These are phyloP conservation scores for Lactarius sp. DNA, from an alignment of 768 basidiomycete genomes.

Conservation along the genomic window DNA sequence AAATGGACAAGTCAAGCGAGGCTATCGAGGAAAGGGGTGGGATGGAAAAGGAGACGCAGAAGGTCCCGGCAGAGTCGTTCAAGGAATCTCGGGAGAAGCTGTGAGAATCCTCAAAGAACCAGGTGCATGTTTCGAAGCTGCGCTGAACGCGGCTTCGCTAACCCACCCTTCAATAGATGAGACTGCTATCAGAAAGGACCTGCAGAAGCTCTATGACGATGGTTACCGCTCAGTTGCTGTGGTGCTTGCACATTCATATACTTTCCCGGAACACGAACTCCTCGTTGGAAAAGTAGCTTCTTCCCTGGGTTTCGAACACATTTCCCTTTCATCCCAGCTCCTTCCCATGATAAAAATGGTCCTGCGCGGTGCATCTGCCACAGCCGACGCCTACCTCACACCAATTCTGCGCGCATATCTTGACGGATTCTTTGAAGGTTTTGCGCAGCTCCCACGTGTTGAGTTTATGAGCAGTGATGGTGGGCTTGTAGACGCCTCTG, in stretches of 20 bases:
- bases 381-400: constrained; percentile 93
- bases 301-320: constrained; percentile 80
- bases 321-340: constrained; percentile 84
- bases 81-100: constrained; percentile 84
- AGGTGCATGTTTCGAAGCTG: constrained; percentile 37
- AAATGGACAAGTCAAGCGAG: constrained; percentile 56
- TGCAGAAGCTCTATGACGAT: constrained; percentile 66
- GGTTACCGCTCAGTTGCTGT: constrained; percentile 89
- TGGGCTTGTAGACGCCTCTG: constrained; percentile 68
- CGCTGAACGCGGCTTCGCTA: constrained; percentile 7
- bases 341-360: constrained; percentile 96
- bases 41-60: constrained; percentile 66
- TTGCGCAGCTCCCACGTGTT: constrained; percentile 70
- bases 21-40: constrained; percentile 76
- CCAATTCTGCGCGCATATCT: constrained; percentile 82
- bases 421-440: constrained; percentile 87
- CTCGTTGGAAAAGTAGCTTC: constrained; percentile 68
- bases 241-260: constrained; percentile 88
- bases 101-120: constrained; percentile 77
- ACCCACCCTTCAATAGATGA: constrained; percentile 40
- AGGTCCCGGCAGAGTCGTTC: constrained; percentile 74
- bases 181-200: constrained; percentile 48
- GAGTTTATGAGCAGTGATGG: constrained; percentile 98
- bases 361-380: constrained; percentile 85
- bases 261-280: constrained; percentile 81